Evolutionary conservation across 257 asterid genomes (phyloP).

Genomic region (Ballota nigra): DNA sequence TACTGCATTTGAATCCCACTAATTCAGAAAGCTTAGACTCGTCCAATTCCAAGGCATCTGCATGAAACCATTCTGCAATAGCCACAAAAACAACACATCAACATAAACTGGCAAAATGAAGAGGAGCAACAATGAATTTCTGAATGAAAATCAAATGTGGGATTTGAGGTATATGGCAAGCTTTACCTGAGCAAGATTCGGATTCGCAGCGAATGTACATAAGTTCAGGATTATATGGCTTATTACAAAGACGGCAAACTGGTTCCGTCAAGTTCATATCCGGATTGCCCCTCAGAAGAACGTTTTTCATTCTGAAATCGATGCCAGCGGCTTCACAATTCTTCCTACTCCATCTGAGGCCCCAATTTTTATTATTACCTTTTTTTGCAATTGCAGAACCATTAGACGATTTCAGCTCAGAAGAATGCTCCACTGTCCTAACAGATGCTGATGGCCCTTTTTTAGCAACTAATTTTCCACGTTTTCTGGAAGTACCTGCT

Average conservation of each 20-base stretch:
- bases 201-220: conserved; percentile 71
- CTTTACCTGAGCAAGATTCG: conserved; percentile 66
- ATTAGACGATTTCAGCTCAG: conserved; percentile 39
- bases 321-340: conserved; percentile 37
- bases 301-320: conserved; percentile 54
- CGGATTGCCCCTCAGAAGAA: conserved; percentile 55
- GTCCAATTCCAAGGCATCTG: conserved; percentile 69
- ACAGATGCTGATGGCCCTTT: conserved; percentile 42
- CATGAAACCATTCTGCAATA: conserved; percentile 79
- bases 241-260: conserved; percentile 58
- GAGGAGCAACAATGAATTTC: neutral
- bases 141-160: conserved; percentile 9
- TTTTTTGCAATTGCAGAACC: conserved; percentile 39
- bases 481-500: conserved; percentile 32
- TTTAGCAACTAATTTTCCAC: conserved; percentile 29
- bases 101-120: neutral
- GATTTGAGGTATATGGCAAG: neutral
- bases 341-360: conserved; percentile 69
- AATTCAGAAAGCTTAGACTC: conserved; percentile 54
- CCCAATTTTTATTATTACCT: conserved; percentile 55
- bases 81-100: conserved; percentile 24
- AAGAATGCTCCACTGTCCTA: conserved; percentile 36
- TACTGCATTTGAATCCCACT: conserved; percentile 76
- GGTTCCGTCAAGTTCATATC: conserved; percentile 30
- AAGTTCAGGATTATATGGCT: conserved; percentile 50